These are phyloP conservation scores for Hypholoma sublateritium DNA, from an alignment of 768 basidiomycete species.

Conservation along the genomic window DNA sequence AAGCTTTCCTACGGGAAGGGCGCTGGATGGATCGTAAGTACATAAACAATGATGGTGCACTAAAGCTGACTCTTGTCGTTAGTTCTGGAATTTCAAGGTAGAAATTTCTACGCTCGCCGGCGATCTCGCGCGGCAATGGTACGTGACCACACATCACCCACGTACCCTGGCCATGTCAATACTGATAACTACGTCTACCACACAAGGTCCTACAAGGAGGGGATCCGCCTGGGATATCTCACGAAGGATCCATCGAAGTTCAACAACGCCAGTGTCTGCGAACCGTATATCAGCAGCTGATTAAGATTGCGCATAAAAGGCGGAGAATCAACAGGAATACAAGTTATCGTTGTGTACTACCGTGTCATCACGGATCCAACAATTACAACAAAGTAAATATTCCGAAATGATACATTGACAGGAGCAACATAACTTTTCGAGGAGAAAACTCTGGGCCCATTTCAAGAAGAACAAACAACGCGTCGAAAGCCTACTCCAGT, in stretches of 20 bases:
- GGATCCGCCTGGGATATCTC: slow-evolving; percentile 55
- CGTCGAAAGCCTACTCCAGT: no score
- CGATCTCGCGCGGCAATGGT: slow-evolving; percentile 65
- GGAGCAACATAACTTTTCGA: no score
- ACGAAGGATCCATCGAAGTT: slow-evolving; percentile 60
- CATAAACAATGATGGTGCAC: background rate
- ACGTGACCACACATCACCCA: slow-evolving; percentile 17
- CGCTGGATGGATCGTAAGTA: slow-evolving; percentile 66
- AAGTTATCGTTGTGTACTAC: no score
- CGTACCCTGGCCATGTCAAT: background rate
- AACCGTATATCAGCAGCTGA: slow-evolving; percentile 36
- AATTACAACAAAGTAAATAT: no score
- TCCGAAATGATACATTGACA: no score
- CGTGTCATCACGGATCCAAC: no score
- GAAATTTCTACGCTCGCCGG: slow-evolving; percentile 55
- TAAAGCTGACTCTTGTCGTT: background rate
- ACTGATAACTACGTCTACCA: background rate
- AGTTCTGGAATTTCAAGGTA: slow-evolving; percentile 74
- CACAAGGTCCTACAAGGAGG: slow-evolving; percentile 70
- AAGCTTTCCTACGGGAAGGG: slow-evolving; percentile 60
- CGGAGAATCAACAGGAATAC: no score
- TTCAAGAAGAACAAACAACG: no score
- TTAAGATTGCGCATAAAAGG: no score
- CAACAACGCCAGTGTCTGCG: slow-evolving; percentile 65
- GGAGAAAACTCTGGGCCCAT: no score